Evolutionary conservation across 2,329 filamentous ascomycete species (phyloP).

Genomic region (Xylaria sp.): DNA sequence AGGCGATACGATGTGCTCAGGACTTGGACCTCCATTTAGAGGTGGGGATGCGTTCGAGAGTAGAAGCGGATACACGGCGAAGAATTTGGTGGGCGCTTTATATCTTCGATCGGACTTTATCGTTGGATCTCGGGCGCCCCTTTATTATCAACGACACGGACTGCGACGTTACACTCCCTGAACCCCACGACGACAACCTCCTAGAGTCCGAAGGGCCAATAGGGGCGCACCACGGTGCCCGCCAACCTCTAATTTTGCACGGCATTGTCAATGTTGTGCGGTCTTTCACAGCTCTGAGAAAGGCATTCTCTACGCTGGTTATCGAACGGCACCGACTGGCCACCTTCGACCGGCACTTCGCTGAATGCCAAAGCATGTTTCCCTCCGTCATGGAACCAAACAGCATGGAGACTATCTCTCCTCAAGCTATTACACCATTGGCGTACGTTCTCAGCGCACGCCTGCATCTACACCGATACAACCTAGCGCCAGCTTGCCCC

Average conservation of each 20-base stretch:
- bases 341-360: slow-evolving; percentile 78
- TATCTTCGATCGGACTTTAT: slow-evolving; percentile 74
- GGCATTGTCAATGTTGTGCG: slow-evolving; percentile 78
- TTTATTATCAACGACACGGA: slow-evolving; percentile 81
- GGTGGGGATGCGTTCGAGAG: slow-evolving; percentile 62
- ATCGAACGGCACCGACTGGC: slow-evolving; percentile 64
- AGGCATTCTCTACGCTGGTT: slow-evolving; percentile 61
- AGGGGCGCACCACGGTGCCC: slow-evolving; percentile 46
- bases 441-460: slow-evolving; percentile 76
- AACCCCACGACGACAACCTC: slow-evolving; percentile 73
- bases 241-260: slow-evolving; percentile 65
- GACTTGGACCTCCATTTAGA: slow-evolving; percentile 78
- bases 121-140: slow-evolving; percentile 75
- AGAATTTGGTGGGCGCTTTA: slow-evolving; percentile 95
- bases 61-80: slow-evolving; percentile 81
- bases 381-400: slow-evolving; percentile 67
- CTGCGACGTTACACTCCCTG: slow-evolving; percentile 77
- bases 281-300: slow-evolving; percentile 67
- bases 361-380: slow-evolving; percentile 66
- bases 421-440: slow-evolving; percentile 67
- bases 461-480: slow-evolving; percentile 83
- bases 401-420: slow-evolving; percentile 63
- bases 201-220: slow-evolving; percentile 55
- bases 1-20: slow-evolving; percentile 73
- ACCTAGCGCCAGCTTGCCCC: slow-evolving; percentile 68